phyloP scores from a whole-genome alignment of 805 yeast species.

The Maudiozyma barnettii region DNA sequence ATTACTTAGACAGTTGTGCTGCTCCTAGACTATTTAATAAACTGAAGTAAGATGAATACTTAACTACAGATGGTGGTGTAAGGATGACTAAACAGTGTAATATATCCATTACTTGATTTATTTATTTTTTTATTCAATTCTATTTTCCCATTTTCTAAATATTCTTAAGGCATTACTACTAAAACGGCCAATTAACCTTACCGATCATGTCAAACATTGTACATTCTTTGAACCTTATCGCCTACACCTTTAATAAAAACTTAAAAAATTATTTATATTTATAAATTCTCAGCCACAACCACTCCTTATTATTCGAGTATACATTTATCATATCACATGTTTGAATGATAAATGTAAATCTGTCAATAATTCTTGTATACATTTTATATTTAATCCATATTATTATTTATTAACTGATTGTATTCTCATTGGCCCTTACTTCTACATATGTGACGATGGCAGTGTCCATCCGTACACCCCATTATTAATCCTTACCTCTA shows the following conservation, averaged over 20 bases:
- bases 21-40: constrained; percentile 83
- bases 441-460: too few species aligned
- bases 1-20: constrained; percentile 83
- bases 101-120: too few species aligned
- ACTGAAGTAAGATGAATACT: constrained; percentile 45
- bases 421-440: too few species aligned
- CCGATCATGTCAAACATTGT: not conserved
- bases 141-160: not conserved
- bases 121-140: not conserved
- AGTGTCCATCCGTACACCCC: too few species aligned
- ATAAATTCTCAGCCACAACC: too few species aligned
- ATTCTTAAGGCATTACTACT: constrained; percentile 1
- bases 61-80: too few species aligned
- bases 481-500: too few species aligned
- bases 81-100: too few species aligned
- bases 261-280: not conserved
- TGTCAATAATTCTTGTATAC: not conserved
- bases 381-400: not conserved
- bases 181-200: not conserved
- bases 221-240: not conserved
- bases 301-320: too few species aligned
- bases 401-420: not conserved
- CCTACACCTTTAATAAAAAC: not conserved
- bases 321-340: too few species aligned
- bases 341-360: not conserved